Evolutionary conservation across 192 early-diverging fungal genomes (phyloP).

Genomic region (Coemansia sp.): DNA sequence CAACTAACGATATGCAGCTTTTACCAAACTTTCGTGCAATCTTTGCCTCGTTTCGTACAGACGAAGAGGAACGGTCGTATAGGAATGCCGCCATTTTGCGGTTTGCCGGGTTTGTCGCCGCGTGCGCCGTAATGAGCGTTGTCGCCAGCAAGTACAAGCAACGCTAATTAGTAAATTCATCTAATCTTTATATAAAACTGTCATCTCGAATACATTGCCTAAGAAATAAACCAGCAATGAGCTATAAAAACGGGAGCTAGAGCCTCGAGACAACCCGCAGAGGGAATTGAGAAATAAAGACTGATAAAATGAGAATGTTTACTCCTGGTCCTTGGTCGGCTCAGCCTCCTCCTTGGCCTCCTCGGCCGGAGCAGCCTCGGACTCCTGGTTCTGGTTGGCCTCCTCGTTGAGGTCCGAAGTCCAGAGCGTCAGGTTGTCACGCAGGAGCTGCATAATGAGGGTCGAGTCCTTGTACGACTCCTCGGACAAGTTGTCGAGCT

Average conservation of each 20-base stretch:
- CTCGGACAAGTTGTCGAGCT: conserved; percentile 88
- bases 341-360: conserved; percentile 19
- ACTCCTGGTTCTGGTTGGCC: conserved; percentile 23
- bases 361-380: conserved; percentile 21
- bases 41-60: conserved; percentile 55
- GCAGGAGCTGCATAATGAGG: conserved; percentile 96
- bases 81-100: conserved; percentile 45
- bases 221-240: background rate
- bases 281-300: conserved; percentile 5
- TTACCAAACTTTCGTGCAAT: conserved; percentile 58
- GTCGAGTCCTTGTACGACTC: conserved; percentile 98
- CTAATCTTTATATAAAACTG: background rate
- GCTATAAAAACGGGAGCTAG: background rate
- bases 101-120: conserved; percentile 48
- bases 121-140: conserved; percentile 53
- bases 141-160: conserved; percentile 39
- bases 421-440: conserved; percentile 98
- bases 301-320: background rate
- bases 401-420: conserved; percentile 79
- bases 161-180: background rate
- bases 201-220: background rate
- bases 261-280: background rate
- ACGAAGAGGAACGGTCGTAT: conserved; percentile 52
- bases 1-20: conserved; percentile 21
- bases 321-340: conserved; percentile 15